phyloP scores from a whole-genome alignment of 2,329 filamentous ascomycete genomes.

The Penicillium digitatum region DNA sequence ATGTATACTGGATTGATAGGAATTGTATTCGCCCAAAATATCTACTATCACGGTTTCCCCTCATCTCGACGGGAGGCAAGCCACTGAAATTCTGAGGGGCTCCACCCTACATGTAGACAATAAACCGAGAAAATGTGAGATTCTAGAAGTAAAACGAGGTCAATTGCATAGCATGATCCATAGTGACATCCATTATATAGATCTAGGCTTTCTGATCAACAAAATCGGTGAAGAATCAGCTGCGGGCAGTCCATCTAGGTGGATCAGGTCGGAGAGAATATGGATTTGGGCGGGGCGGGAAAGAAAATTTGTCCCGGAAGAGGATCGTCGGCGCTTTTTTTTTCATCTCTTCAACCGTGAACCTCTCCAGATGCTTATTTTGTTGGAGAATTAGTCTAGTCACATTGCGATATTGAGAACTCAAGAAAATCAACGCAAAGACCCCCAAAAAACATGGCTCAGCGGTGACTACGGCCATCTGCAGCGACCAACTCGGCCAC shows the following conservation, averaged over 20 bases:
- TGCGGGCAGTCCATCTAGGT: slow-evolving; percentile 9
- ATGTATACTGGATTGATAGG: neutral
- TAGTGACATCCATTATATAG: neutral
- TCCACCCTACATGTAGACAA: slow-evolving; percentile 7
- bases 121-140: neutral
- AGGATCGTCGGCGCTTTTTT: slow-evolving; percentile 13
- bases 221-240: slow-evolving; percentile 21
- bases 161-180: neutral
- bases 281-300: slow-evolving; percentile 23
- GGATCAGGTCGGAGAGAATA: slow-evolving; percentile 20
- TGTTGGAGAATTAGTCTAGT: neutral
- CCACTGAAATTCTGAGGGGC: slow-evolving; percentile 14
- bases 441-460: neutral
- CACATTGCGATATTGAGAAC: neutral
- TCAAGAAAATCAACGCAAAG: neutral
- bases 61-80: slow-evolving; percentile 12
- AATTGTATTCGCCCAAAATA: neutral
- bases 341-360: neutral
- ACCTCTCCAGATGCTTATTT: neutral
- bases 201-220: slow-evolving; percentile 11
- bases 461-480: slow-evolving; percentile 20
- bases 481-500: slow-evolving; percentile 24
- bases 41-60: neutral
- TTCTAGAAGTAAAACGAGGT: neutral
- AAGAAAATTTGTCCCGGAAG: slow-evolving; percentile 27